phyloP scores from a whole-genome alignment of 2,329 filamentous ascomycete species.

The Colletotrichum lini region DNA sequence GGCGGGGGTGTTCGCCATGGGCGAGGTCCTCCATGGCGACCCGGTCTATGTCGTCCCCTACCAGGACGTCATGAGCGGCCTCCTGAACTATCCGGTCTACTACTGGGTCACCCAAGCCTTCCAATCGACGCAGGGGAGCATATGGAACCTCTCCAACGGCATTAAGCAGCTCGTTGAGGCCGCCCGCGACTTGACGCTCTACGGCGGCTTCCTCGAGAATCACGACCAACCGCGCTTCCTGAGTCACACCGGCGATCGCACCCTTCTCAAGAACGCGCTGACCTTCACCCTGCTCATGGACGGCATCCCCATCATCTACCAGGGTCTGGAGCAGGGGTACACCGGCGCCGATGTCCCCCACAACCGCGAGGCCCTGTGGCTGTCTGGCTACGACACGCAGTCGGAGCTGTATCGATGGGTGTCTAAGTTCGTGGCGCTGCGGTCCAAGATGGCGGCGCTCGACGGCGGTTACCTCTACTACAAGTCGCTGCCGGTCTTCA shows the following conservation, averaged over 20 bases:
- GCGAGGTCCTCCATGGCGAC: conserved; percentile 72
- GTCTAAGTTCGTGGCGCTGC: conserved; percentile 29
- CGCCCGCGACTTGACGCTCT: conserved; percentile 38
- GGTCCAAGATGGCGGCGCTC: conserved; percentile 29
- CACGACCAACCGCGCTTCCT: conserved; percentile 71
- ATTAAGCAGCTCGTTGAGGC: conserved; percentile 35
- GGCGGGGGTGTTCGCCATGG: conserved; percentile 71
- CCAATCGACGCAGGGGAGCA: conserved; percentile 47
- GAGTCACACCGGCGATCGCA: conserved; percentile 64
- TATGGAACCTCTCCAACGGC: conserved; percentile 54
- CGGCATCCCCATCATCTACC: conserved; percentile 76
- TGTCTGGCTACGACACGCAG: conserved; percentile 62
- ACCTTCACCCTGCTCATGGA: conserved; percentile 73
- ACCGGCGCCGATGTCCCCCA: conserved; percentile 61
- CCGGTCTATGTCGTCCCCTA: conserved; percentile 67
- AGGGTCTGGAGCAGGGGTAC: conserved; percentile 76
- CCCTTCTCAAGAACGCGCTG: conserved; percentile 73
- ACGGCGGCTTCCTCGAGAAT: conserved; percentile 67
- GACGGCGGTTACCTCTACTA: conserved; percentile 37
- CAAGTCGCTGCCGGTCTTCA: conserved; percentile 29
- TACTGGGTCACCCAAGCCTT: conserved; percentile 57
- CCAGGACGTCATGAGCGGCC: conserved; percentile 67
- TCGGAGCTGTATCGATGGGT: conserved; percentile 60
- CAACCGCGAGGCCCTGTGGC: conserved; percentile 73
- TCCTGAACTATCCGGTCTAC: conserved; percentile 73